Evolutionary conservation across 768 basidiomycete genomes (phyloP).

Genomic region (Strobilomyces confusus): DNA sequence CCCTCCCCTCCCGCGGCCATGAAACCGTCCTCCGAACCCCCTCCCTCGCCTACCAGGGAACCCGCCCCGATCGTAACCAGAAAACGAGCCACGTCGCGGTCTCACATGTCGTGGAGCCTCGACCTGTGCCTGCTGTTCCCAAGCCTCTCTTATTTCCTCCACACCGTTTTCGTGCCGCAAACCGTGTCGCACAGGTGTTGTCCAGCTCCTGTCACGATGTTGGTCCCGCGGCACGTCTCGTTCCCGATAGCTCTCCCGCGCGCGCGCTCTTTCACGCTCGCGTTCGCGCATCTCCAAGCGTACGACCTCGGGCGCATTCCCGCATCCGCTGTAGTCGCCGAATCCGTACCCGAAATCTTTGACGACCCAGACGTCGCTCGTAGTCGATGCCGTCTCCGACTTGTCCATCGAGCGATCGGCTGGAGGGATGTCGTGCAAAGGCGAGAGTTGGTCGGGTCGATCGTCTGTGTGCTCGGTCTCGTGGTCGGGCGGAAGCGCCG

Average conservation of each 20-base stretch:
- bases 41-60: slow-evolving; percentile 33
- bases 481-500: neutral
- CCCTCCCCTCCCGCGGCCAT: slow-evolving; percentile 31
- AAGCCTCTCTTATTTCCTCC: slow-evolving; percentile 21
- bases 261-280: slow-evolving; percentile 24
- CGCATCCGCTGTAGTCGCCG: slow-evolving; percentile 40
- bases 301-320: slow-evolving; percentile 29
- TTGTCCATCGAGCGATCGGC: slow-evolving; percentile 5
- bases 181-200: slow-evolving; percentile 12
- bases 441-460: neutral
- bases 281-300: slow-evolving; percentile 31
- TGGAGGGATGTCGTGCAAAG: neutral
- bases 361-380: slow-evolving; percentile 47
- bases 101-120: slow-evolving; percentile 21
- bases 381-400: slow-evolving; percentile 14
- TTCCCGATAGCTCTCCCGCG: slow-evolving; percentile 12
- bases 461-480: neutral
- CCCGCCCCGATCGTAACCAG: slow-evolving; percentile 34
- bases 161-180: slow-evolving; percentile 26
- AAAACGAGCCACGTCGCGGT: slow-evolving; percentile 33
- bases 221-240: slow-evolving; percentile 12
- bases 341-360: slow-evolving; percentile 65
- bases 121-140: slow-evolving; percentile 20
- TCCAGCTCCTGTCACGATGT: slow-evolving; percentile 18
- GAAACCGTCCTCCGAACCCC: slow-evolving; percentile 36